Evolutionary conservation across 768 basidiomycete species (phyloP).

Genomic region (Paxillus involutus): DNA sequence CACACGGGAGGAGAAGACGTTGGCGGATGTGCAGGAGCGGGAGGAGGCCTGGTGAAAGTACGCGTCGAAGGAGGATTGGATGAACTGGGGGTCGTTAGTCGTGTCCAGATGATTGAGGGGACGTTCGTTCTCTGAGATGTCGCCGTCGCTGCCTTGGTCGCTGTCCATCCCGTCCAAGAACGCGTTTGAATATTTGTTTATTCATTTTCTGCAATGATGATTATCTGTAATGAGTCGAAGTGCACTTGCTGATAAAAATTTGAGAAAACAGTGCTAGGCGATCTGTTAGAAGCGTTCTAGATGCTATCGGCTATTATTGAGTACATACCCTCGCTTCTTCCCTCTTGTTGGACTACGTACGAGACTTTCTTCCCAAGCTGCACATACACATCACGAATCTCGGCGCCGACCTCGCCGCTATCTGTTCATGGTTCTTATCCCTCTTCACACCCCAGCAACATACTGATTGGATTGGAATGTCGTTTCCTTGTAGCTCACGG

Average conservation of each 20-base stretch:
- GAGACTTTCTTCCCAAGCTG: no score
- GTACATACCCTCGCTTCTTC: no score
- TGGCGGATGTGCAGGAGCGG: conserved; percentile 70
- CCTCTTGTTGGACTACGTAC: no score
- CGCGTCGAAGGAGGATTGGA: conserved; percentile 70
- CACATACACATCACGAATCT: no score
- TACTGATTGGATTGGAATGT: no score
- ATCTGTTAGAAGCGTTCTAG: no score
- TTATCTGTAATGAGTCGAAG: conserved; percentile 5
- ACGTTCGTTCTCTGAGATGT: conserved; percentile 27
- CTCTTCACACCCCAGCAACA: no score
- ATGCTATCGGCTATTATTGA: no score
- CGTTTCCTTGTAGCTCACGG: no score
- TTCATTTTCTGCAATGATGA: conserved; percentile 9
- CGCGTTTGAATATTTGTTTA: conserved; percentile 2
- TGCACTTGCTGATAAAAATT: conserved; percentile 20
- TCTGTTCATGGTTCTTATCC: no score
- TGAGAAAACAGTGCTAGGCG: conserved; percentile 8
- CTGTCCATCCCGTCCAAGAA: conserved; percentile 6
- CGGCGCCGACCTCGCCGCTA: no score
- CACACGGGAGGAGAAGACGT: conserved; percentile 75
- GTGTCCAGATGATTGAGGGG: conserved; percentile 11
- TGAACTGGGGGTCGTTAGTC: conserved; percentile 6
- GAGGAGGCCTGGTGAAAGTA: conserved; percentile 73
- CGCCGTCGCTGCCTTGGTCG: conserved; percentile 28